Evolutionary conservation across 1,139 yeast species (phyloP), one percentile per base, ranked within the genome.

Genomic region (Candida dubliniensis): DNA sequence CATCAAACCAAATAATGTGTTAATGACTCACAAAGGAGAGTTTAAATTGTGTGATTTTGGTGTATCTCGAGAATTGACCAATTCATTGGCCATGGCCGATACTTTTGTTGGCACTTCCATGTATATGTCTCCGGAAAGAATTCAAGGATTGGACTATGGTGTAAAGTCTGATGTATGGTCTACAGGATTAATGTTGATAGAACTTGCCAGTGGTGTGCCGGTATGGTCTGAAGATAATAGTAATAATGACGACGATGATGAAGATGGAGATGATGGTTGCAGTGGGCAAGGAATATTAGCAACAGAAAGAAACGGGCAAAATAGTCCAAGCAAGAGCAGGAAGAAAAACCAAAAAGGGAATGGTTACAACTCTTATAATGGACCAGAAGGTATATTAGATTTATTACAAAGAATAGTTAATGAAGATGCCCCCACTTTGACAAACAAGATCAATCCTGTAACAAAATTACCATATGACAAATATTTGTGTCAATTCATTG

Each of bases 91-190:
- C 23, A 67, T 72, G 71, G 98, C 97, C 0, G 96, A 93, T 55
- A 93, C 98, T 0, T 93, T 93, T 72, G 98, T 93, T 9, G 99
- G 99, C 1, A 93, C 99, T 0, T 89, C 96, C 1, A 89, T 96
- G 1, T 93, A 93, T 60, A 93, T 93, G 99, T 89, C 96, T 1
- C 99, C 99, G 0, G 99, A 93, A 59, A 77, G 99, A 51, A 93
- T 93, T 45, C 96, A 89, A 65, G 99, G 99, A 10, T 88, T 89
- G 40, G 84, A 84, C 12, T 93, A 93, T 64, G 87, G 96, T 7
- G 87, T 91, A 23, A 90, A 91, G 56, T 91, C 96, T 30, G 99
- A 93, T 61, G 93, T 93, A 11, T 93, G 99, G 99, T 89, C 97
- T 0, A 71, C 91, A 57, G 99, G 99, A 0, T 71, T 93, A 38